These are phyloP conservation scores for Plasmodium billcollinsi DNA, from an alignment of 169 alveolate species.

Conservation along the genomic window DNA sequence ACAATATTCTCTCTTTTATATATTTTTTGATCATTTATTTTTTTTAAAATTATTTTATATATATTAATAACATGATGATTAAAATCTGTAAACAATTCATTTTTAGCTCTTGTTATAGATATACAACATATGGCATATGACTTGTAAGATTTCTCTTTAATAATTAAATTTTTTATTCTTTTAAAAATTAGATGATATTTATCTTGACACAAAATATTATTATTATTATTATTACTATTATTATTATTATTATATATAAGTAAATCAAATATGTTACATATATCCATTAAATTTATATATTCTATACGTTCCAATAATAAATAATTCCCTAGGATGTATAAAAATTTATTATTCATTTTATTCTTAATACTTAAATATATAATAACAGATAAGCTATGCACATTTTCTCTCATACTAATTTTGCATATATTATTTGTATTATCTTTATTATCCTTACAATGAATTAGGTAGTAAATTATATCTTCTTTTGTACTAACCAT, in stretches of 20 bases:
- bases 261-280: constrained; percentile 67
- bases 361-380: constrained; percentile 39
- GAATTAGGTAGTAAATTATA: neutral
- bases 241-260: constrained; percentile 9
- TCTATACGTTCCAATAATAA: constrained; percentile 30
- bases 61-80: constrained; percentile 24
- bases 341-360: constrained; percentile 30
- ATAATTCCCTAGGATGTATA: constrained; percentile 42
- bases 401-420: constrained; percentile 18
- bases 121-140: constrained; percentile 59
- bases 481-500: neutral
- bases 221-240: neutral
- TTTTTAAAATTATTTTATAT: constrained; percentile 43
- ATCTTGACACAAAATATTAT: neutral
- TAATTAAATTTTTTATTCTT: constrained; percentile 37
- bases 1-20: constrained; percentile 55
- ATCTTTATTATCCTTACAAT: neutral
- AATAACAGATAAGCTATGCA: constrained; percentile 54
- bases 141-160: constrained; percentile 18
- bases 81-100: constrained; percentile 14
- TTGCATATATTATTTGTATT: constrained; percentile 25
- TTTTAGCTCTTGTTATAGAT: constrained; percentile 17
- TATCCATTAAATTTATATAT: constrained; percentile 62
- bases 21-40: neutral
- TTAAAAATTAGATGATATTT: constrained; percentile 23